phyloP scores from a whole-genome alignment of 1,284 basidiomycete genomes.

The Irpex rosettiformis region DNA sequence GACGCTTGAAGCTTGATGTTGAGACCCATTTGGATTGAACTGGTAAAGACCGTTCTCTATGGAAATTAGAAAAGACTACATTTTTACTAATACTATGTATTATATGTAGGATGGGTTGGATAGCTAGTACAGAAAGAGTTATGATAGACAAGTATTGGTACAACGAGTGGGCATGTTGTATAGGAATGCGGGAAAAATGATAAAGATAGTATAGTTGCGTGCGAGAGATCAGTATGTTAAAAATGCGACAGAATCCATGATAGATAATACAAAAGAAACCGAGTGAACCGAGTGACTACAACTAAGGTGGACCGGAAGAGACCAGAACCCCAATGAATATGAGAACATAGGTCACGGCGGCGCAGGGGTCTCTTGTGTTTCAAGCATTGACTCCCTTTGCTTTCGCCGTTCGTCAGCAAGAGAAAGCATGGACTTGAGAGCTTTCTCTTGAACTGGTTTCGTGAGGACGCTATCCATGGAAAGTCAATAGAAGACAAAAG shows the following conservation, averaged over 20 bases:
- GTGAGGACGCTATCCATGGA: conserved; percentile 26
- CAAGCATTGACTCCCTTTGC: background rate
- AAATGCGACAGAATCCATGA: too few relatives aligned
- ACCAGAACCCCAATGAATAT: background rate
- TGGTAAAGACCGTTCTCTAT: too few relatives aligned
- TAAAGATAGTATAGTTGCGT: background rate
- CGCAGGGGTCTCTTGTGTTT: background rate
- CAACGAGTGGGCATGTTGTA: background rate
- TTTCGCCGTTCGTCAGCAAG: conserved; percentile 32
- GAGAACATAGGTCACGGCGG: background rate
- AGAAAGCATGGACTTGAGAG: conserved; percentile 31
- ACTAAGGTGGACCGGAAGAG: too few relatives aligned
- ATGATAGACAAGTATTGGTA: background rate
- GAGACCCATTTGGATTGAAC: too few relatives aligned
- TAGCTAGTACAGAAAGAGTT: background rate
- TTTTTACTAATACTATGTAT: background rate
- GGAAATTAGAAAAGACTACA: too few relatives aligned
- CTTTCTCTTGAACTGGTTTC: conserved; percentile 37
- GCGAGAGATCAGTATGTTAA: background rate
- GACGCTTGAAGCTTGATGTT: too few relatives aligned
- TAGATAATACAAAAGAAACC: too few relatives aligned
- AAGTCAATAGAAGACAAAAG: background rate
- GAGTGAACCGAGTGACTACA: too few relatives aligned
- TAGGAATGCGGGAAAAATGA: background rate
- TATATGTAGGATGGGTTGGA: background rate